Evolutionary conservation across 225 moss, liverwort and hornwort species (phyloP), one percentile per base, ranked within the genome.

Genomic region (Physcomitrium patens): DNA sequence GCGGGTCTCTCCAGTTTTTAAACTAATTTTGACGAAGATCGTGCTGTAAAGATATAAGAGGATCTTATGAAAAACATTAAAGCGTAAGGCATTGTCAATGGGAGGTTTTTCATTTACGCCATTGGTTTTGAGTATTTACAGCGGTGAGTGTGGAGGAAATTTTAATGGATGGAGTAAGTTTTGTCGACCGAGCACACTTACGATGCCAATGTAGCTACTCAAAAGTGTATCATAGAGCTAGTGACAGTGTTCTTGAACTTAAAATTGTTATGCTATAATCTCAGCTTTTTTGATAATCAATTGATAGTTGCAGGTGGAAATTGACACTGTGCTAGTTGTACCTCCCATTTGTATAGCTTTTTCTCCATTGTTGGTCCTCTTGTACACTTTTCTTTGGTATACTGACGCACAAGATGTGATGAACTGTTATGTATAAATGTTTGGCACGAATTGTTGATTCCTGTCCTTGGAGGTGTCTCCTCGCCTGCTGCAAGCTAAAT

Each of bases 191-290:
- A 64, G 49, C 60, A 61, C 60, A 49, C 60, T 28, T 56, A n/a
- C 55, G 61, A 67, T 50, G 56, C 70, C 55, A 18, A 28, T 18
- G 28, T 74, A 73, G 63, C 48, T 49, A 16, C 70, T 68, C 68
- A 68, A 67, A n/a, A 48, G 11, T 84, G 84, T 84, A 84, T 58
- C 45, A 84, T 81, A 84, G 67, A 57, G 59, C 65, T 67, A 49
- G 49, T 12, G 47, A 14, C 48, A 48, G 17, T 60, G 60, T 48
- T 60, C 20, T 60, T 27, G 53, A 75, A 20, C 20, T 41, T 45
- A 69, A 76, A 24, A 11, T 10, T 12, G 13, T 60, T 76, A 68
- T 76, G 42, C 20, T 53, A 62, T 54, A 10, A n/a, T 44, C 53
- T 12, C 50, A 69, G 52, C 19, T 61, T n/a, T 51, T 76, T 46